Percentiles rank a stretch among this genome's conserved stretches.
phyloP scores from a whole-genome alignment of 1,139 yeast species.

The Nematodospora anomalae region DNA sequence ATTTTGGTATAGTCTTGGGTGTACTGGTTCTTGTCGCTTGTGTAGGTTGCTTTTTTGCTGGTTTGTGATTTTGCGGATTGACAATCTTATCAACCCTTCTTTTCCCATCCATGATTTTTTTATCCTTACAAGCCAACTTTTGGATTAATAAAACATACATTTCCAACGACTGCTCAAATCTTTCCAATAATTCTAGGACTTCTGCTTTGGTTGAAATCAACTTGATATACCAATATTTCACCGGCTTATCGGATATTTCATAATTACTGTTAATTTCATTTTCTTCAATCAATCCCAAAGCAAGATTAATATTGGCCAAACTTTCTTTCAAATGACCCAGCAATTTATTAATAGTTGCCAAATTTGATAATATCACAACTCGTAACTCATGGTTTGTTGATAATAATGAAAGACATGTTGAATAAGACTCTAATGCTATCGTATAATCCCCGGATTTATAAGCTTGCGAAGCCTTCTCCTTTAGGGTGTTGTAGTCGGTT shows the following conservation, averaged over 20 bases:
- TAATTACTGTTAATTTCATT: conserved; percentile 25
- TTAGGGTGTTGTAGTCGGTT: conserved; percentile 55
- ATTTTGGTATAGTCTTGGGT: conserved; percentile 13
- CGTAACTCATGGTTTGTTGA: conserved; percentile 68
- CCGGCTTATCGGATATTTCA: conserved; percentile 50
- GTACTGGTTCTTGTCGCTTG: conserved; percentile 16
- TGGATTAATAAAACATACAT: conserved; percentile 62
- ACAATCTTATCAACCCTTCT: conserved; percentile 72
- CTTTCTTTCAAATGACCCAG: conserved; percentile 74
- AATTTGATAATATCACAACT: conserved; percentile 71
- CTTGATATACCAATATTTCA: conserved; percentile 74
- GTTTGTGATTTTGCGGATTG: conserved; percentile 40
- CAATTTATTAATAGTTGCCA: conserved; percentile 68
- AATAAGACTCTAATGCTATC: conserved; percentile 61
- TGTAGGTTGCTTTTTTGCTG: conserved; percentile 15
- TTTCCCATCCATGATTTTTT: conserved; percentile 73
- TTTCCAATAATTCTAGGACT: conserved; percentile 76
- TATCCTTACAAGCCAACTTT: conserved; percentile 61
- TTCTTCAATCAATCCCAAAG: conserved; percentile 52
- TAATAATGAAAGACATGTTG: conserved; percentile 58
- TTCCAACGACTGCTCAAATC: conserved; percentile 59
- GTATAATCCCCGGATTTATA: conserved; percentile 83
- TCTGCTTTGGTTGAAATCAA: conserved; percentile 74
- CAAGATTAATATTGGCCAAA: conserved; percentile 53
- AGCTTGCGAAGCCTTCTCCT: conserved; percentile 59